Percentiles rank a stretch among this genome's conserved stretches.
Conservation (phyloP, 345 rosid species). For the Odontarrhena argentea region DNA sequence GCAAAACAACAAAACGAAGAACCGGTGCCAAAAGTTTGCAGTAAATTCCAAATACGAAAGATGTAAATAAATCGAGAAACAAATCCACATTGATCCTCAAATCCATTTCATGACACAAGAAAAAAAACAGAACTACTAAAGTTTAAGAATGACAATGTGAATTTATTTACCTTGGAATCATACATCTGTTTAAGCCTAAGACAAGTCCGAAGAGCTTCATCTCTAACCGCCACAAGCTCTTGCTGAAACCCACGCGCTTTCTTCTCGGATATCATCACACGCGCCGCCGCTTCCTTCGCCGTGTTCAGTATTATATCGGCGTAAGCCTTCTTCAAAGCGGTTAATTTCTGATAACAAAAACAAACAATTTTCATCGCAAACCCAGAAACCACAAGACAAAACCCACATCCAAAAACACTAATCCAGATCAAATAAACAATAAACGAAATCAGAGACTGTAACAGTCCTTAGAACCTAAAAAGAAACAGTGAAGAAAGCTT, state of each 20-base stretch:
- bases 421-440: slow-evolving; percentile 16
- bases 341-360: slow-evolving; percentile 56
- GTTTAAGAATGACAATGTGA: not conserved
- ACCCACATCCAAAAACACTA: slow-evolving; percentile 28
- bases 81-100: not conserved
- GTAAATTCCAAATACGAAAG: not conserved
- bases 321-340: slow-evolving; percentile 90
- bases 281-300: slow-evolving; percentile 91
- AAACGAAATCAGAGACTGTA: slow-evolving; percentile 23
- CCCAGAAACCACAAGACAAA: slow-evolving; percentile 29
- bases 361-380: slow-evolving; percentile 31
- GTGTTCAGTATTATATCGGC: slow-evolving; percentile 88
- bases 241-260: slow-evolving; percentile 65
- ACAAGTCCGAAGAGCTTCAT: slow-evolving; percentile 74
- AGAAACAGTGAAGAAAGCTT: slow-evolving; percentile 35
- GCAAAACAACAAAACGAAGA: not conserved
- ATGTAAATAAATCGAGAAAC: not conserved
- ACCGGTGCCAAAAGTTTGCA: not conserved
- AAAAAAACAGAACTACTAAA: not conserved
- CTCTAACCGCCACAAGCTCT: slow-evolving; percentile 70
- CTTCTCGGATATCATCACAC: slow-evolving; percentile 81
- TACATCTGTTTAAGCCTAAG: slow-evolving; percentile 80
- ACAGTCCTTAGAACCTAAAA: slow-evolving; percentile 11
- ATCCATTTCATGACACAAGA: slow-evolving; percentile 3
- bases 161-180: slow-evolving; percentile 67